phyloP scores from a whole-genome alignment of 2,329 filamentous ascomycete genomes.

The Alternaria alternata region DNA sequence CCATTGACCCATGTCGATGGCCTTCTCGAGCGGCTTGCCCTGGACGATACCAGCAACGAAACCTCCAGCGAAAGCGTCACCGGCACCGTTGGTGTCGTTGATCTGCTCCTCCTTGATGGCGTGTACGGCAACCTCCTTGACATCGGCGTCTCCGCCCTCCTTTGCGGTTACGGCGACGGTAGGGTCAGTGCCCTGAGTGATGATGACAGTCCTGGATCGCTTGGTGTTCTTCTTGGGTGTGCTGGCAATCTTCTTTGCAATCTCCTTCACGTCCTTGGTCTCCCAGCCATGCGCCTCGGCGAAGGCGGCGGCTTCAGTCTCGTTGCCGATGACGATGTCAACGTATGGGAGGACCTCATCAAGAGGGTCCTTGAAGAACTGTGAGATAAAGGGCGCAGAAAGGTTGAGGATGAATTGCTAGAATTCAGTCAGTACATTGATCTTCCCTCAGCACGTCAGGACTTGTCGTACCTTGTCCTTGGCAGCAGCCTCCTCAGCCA shows the following conservation, averaged over 20 bases:
- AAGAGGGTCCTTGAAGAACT: conserved; percentile 97
- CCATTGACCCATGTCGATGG: conserved; percentile 95
- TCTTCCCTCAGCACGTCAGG: conserved; percentile 19
- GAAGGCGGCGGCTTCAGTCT: conserved; percentile 90
- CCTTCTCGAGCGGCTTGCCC: conserved; percentile 79
- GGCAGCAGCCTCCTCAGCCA: conserved; percentile 87
- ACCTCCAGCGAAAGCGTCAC: conserved; percentile 95
- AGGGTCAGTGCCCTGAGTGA: conserved; percentile 93
- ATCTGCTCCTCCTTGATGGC: conserved; percentile 80
- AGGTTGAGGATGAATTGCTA: conserved; percentile 85
- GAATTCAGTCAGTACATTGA: conserved; percentile 7
- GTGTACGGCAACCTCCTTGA: conserved; percentile 83
- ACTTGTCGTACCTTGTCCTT: conserved; percentile 75
- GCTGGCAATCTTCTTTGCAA: conserved; percentile 84
- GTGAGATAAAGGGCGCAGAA: conserved; percentile 92
- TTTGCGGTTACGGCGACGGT: conserved; percentile 82
- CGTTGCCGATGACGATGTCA: conserved; percentile 96
- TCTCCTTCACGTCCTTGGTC: conserved; percentile 80
- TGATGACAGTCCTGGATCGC: conserved; percentile 84
- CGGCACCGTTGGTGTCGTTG: conserved; percentile 95
- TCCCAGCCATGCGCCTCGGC: conserved; percentile 79
- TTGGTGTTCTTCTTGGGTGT: conserved; percentile 91
- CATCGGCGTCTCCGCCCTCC: conserved; percentile 68
- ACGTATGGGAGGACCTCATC: conserved; percentile 89
- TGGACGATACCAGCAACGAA: conserved; percentile 89